Base-by-base conservation (phyloP, 257 asterid genomes). In the Nyctanthes arbortristis region DNA sequence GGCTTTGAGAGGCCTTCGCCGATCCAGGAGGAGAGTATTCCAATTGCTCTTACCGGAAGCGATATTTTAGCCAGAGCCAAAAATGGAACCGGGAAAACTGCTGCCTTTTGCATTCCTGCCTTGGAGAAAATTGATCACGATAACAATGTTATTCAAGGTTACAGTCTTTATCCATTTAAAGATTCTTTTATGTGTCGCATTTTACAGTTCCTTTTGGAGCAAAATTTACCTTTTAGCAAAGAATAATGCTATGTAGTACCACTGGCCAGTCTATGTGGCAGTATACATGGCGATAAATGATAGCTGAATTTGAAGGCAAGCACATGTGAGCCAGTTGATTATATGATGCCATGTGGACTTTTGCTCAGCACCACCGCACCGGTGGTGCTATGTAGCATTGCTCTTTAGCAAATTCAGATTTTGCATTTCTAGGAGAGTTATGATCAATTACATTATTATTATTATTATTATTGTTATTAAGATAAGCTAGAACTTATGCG, bases 1-100 rank as follows among this genome's bases (percentile, higher is more conserved):
- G 80, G 80, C 10, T 77, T 77, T 72, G 81, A 77, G 60, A 72
- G 65, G 63, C 81, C 81, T 52, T 77, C 81, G 25, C 81, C 78
- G 35, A 72, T 77, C 57, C 78, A 77, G 47, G 81, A 72, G 57
- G 81, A 77, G 43, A 77, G 81, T 62, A 77, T 77, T 67, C 78
- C 78, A 27, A 77, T 77, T 16, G 81, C 78, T 63, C 45, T 77
- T 16, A 77, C 81, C 24, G 78, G 81, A 18, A 67, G 78, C 33
- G 81, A 77, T 62, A 72, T 77, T 61, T 72, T 77, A 56, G 81
- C 78, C 33, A 63, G 78, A 65, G 78, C 81, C 20, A 77, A 77
- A 69, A 77, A 77, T 73, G 81, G 81, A 34, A 77, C 78, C 0
- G 78, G 78, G 59, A 77, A 72, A 57, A 77, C 78, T 20, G 81